A percentile compares a stretch with the other conserved stretches of the same genome.
phyloP scores from a whole-genome alignment of 2,329 filamentous ascomycete species.

The Xylaria polymorpha region DNA sequence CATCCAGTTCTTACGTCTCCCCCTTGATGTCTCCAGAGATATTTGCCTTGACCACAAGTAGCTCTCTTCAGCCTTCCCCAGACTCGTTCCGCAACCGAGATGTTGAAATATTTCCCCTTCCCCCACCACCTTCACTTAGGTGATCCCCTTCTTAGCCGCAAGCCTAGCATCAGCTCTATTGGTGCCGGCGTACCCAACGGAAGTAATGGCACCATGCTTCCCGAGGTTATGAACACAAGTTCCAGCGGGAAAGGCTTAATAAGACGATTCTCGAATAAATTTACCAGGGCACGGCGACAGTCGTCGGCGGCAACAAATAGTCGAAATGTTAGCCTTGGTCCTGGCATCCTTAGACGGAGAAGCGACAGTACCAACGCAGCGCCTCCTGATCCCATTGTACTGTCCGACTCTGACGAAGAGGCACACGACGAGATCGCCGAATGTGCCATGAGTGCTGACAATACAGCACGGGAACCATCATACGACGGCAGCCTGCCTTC shows the following conservation, averaged over 20 bases:
- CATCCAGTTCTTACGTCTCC: slow-evolving; percentile 66
- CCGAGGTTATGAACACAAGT: slow-evolving; percentile 53
- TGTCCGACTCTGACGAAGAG: slow-evolving; percentile 69
- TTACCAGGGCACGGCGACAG: slow-evolving; percentile 75
- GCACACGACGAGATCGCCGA: slow-evolving; percentile 64
- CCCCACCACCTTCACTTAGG: slow-evolving; percentile 75
- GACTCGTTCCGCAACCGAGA: slow-evolving; percentile 69
- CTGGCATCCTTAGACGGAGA: slow-evolving; percentile 84
- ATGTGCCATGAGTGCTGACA: slow-evolving; percentile 56
- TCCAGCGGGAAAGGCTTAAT: slow-evolving; percentile 68
- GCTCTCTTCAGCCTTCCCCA: slow-evolving; percentile 74
- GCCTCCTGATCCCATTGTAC: slow-evolving; percentile 59
- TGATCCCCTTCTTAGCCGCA: slow-evolving; percentile 73
- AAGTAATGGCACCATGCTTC: slow-evolving; percentile 67
- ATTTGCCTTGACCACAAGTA: slow-evolving; percentile 63
- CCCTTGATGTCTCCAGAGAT: slow-evolving; percentile 68
- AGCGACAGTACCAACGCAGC: slow-evolving; percentile 88
- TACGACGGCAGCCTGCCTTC: slow-evolving; percentile 62
- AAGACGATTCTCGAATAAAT: slow-evolving; percentile 81
- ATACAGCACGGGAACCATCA: slow-evolving; percentile 59
- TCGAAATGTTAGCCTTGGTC: slow-evolving; percentile 88
- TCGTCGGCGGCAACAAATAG: slow-evolving; percentile 81
- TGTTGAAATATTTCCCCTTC: slow-evolving; percentile 61
- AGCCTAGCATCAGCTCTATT: slow-evolving; percentile 71
- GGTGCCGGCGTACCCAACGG: slow-evolving; percentile 67